Evolutionary conservation across 2,329 filamentous ascomycete species (phyloP), one percentile per base, ranked within the genome.

Genomic region (Orbilia blumenaviensis): DNA sequence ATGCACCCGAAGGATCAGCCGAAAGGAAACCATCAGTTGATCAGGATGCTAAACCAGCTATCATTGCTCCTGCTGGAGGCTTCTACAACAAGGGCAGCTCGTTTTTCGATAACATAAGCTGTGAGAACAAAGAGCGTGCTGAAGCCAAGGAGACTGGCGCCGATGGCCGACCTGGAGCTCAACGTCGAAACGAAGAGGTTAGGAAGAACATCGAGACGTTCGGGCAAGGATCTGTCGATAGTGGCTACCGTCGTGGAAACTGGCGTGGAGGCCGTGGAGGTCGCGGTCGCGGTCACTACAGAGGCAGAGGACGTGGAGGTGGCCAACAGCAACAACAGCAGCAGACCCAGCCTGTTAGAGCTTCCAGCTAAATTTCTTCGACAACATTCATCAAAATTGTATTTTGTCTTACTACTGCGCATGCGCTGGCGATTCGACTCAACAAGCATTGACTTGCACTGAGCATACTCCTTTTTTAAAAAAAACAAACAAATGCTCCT

Each of bases 71-170:
- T 12, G 67, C 63, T 21, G 78, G 78, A 23, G 78, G 78, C 21
- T 80, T 78, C 0, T 99, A 99, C 84, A 94, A 97, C 85, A 97
- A 93, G 84, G 87, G 90, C 3, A 89, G 85, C 2, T 97, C 93
- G 0, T 99, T 99, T 86, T 99, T 99, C 81, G 95, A 99, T 84
- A 97, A 99, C 83, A 97, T 99, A 78, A 96, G 93, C 0, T 96
- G 92, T 79, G 95, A 99, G 82, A 88, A 92, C 77, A 96, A 92
- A 83, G 95, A 99, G 79, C 89, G 95, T 46, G 89, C 92, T 61
- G 92, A 94, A 77, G 90, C 89, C 41, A 86, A 83, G 32, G 82
- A 86, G 44, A 87, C 87, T 3, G 87, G 78, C 89, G 89, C 82
- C 86, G 89, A n/a, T 56, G 78, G 38, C 18, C 54, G 71, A 41